Conservation (phyloP, 2,329 filamentous ascomycete genomes). For the Pezicula radicicola region DNA sequence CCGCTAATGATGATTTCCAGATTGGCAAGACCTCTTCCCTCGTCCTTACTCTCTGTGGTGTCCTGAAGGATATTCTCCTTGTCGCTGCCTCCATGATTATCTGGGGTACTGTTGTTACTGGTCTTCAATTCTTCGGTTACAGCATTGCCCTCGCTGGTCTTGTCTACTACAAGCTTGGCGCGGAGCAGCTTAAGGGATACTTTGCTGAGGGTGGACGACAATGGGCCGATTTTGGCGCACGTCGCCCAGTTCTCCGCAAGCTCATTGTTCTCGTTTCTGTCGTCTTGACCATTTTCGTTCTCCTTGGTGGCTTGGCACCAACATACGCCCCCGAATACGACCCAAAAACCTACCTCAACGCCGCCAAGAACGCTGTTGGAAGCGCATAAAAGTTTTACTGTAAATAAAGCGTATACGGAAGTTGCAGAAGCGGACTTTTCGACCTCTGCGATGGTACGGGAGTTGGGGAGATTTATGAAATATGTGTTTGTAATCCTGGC, state of each 20-base stretch:
- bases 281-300: slow-evolving; percentile 63
- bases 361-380: slow-evolving; percentile 23
- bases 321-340: slow-evolving; percentile 54
- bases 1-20: slow-evolving; percentile 37
- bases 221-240: slow-evolving; percentile 83
- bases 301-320: slow-evolving; percentile 67
- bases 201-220: slow-evolving; percentile 67
- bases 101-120: slow-evolving; percentile 72
- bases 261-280: slow-evolving; percentile 65
- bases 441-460: background rate
- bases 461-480: background rate
- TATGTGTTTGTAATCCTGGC: slow-evolving; percentile 2
- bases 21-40: slow-evolving; percentile 87
- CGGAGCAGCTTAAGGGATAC: slow-evolving; percentile 80
- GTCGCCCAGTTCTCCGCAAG: slow-evolving; percentile 75
- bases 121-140: slow-evolving; percentile 81
- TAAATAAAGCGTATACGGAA: background rate
- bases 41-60: slow-evolving; percentile 81
- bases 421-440: background rate
- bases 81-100: slow-evolving; percentile 78
- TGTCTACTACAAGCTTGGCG: slow-evolving; percentile 83
- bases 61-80: slow-evolving; percentile 84
- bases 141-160: slow-evolving; percentile 75
- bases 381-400: background rate
- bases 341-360: slow-evolving; percentile 32